Base-by-base conservation (phyloP, 2,329 filamentous ascomycete species). In the Botrytis deweyae region DNA sequence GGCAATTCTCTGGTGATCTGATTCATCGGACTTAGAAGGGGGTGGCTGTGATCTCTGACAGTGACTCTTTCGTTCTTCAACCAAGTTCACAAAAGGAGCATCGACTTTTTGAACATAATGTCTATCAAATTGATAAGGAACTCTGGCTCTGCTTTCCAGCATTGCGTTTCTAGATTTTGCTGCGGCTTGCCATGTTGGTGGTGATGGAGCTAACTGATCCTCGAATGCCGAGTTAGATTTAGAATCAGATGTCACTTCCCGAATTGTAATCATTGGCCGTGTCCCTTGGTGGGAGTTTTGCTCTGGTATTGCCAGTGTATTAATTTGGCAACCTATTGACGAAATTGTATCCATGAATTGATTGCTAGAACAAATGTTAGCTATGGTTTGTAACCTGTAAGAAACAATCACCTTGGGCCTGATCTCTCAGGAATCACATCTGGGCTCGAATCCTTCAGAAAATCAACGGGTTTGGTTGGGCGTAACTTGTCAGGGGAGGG, bases 391-490 rank as follows among this genome's bases (percentile, higher is more conserved):
- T 7, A 42, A 55, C 18, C n/a, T 55, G 18, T 2, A 36, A 63
- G 3, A 5, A 38, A 16, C 12, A 12, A 9, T 46, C 67, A 72
- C 70, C 46, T 46, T 52, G 62, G 59, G 33, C 14, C 46, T 52
- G 59, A 40, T 14, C 14, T 18, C 22, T 72, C 61, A 40, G 25
- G n/a, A n/a, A 65, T 36, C 22, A 72, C 20, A 42, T 61, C 65
- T 22, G 64, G 71, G 25, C 64, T 69, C 38, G 46, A 74, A 42
- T 77, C 73, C 20, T 71, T 69, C 5, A 75, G 33, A 40, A 76
- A 75, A 36, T 76, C 75, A 29, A 74, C n/a, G 61, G 74, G 72
- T 42, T 74, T 55, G 22, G 64, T 72, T 33, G 74, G 69, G 7
- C 29, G 42, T 38, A 72, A 55, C 38, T 73, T 76, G 18, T 63